Conservation (phyloP, 208 protist species). For the Trypanosoma boissoni region DNA sequence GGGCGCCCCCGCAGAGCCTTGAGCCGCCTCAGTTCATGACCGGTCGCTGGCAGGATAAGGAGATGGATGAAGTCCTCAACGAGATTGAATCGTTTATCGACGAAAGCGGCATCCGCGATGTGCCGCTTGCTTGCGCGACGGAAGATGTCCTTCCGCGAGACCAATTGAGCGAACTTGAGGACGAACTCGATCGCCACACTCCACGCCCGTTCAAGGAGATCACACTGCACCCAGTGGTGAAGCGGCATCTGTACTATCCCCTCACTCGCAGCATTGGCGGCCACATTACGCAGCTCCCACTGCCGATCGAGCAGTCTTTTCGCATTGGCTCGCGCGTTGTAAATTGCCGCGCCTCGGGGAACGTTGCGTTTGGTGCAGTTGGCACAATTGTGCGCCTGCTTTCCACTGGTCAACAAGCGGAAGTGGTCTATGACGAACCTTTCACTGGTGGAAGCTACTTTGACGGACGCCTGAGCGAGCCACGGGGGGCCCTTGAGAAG, state of each 20-base stretch:
- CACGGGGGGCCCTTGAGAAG: conserved; percentile 72
- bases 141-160: conserved; percentile 70
- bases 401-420: conserved; percentile 60
- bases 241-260: conserved; percentile 78
- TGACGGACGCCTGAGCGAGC: conserved; percentile 65
- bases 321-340: conserved; percentile 78
- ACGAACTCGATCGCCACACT: conserved; percentile 34
- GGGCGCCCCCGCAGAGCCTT: conserved; percentile 46
- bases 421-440: conserved; percentile 85
- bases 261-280: conserved; percentile 56
- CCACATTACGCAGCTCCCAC: conserved; percentile 68
- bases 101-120: conserved; percentile 45
- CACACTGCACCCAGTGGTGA: conserved; percentile 39
- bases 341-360: conserved; percentile 78
- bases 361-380: conserved; percentile 67
- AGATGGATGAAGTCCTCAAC: conserved; percentile 61
- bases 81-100: conserved; percentile 72
- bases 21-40: conserved; percentile 76
- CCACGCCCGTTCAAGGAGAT: conserved; percentile 38
- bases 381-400: conserved; percentile 88
- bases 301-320: conserved; percentile 67
- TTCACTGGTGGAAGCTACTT: conserved; percentile 78
- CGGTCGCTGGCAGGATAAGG: conserved; percentile 53
- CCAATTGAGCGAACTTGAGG: conserved; percentile 64
- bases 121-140: conserved; percentile 66